Percentiles rank a stretch among this genome's conserved stretches.
Conservation (phyloP, 1,139 yeast genomes). For the Yamadazyma dushanensis region DNA sequence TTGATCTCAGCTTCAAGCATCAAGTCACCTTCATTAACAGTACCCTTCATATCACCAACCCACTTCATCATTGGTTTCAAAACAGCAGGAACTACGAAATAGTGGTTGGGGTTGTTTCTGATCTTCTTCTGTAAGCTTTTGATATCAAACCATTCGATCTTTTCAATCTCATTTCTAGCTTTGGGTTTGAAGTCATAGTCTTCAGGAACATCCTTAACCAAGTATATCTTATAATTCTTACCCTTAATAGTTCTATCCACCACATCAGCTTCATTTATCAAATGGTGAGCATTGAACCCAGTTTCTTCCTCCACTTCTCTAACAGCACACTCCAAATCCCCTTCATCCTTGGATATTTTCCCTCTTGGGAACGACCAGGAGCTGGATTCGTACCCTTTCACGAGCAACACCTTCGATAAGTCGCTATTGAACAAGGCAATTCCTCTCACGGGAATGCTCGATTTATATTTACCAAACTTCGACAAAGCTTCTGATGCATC, state of each 20-base stretch:
- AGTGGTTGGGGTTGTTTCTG: conserved; percentile 45
- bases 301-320: conserved; percentile 94
- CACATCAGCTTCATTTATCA: conserved; percentile 66
- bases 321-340: conserved; percentile 88
- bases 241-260: conserved; percentile 82
- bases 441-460: conserved; percentile 93
- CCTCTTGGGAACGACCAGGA: conserved; percentile 98
- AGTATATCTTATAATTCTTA: conserved; percentile 81
- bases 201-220: conserved; percentile 79
- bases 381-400: conserved; percentile 81
- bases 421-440: conserved; percentile 81
- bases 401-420: conserved; percentile 71
- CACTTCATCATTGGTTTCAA: conserved; percentile 59
- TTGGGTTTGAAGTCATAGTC: conserved; percentile 71
- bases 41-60: conserved; percentile 56
- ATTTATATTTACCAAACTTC: conserved; percentile 81
- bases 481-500: conserved; percentile 73
- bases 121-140: conserved; percentile 36
- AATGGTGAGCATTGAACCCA: conserved; percentile 79
- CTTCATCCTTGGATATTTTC: conserved; percentile 90
- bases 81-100: conserved; percentile 60
- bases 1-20: conserved; percentile 59
- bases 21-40: conserved; percentile 54
- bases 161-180: conserved; percentile 84
- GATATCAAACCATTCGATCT: conserved; percentile 47